Evolutionary conservation across 257 asterid species (phyloP), one percentile per base, ranked within the genome.

Genomic region (Nicotiana tomentosiformis): DNA sequence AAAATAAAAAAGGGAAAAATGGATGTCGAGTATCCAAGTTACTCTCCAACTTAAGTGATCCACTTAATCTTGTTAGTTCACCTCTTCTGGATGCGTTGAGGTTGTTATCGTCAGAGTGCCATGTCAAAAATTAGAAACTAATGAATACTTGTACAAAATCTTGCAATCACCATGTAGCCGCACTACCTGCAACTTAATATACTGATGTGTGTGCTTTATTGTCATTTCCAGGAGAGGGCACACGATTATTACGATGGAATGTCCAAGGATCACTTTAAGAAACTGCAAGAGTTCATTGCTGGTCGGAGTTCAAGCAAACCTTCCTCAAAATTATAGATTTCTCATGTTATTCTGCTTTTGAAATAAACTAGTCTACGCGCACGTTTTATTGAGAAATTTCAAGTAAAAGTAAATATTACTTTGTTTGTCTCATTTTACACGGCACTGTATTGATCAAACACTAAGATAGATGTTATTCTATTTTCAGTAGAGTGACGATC

Each of bases 281-380:
- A 91, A 89, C 92, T 96, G 98, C 98, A 94, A 87, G 98, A 92
- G 49, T 96, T 94, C 83, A 96, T 96, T 82, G 89, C 95, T 0
- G 89, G 93, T 20, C 91, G 98, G 61, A 82, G 88, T 91, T 84
- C 95, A 29, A 90, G 88, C 64, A 94, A 93, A 81, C 83, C 92
- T 55, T 82, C 91, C 5, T 94, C 99, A 49, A 96, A 92, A 83
- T 43, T 96, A 85, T 96, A 91, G 74, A 81, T 83, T 29, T 46
- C 53, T 49, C 80, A 17, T 23, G 78, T 70, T 72, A 43, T 74
- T 23, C 23, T 74, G 39, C 61, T 12, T 72, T 43, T 23, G 60
- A 49, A 23, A 26, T 14, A 49, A 23, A 74, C 23, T 23, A 74
- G 62, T 64, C 14, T 18, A 16, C 1, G 7, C 8, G 1, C 80